These are phyloP conservation scores for Atkinsonella hypoxylon DNA, from an alignment of 2,329 filamentous ascomycete genomes.

Conservation along the genomic window DNA sequence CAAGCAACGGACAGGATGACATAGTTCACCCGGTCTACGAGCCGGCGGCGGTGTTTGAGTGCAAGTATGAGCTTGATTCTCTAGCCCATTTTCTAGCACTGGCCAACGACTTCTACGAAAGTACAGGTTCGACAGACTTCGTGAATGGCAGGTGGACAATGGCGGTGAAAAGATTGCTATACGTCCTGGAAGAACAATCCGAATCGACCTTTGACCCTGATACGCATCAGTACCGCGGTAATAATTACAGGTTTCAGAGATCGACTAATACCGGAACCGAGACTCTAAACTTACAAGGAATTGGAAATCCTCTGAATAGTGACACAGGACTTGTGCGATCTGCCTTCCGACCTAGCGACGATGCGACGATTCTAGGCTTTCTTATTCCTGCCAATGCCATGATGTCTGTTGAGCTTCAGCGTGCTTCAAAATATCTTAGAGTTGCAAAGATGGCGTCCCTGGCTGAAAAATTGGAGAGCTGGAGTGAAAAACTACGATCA, in stretches of 20 bases:
- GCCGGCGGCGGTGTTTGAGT: conserved; percentile 79
- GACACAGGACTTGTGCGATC: conserved; percentile 80
- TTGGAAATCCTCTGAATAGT: conserved; percentile 82
- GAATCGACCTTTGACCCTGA: conserved; percentile 64
- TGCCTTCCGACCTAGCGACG: conserved; percentile 89
- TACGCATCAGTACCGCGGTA: conserved; percentile 52
- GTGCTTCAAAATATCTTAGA: conserved; percentile 58
- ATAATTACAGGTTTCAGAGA: conserved; percentile 81
- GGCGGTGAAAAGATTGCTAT: conserved; percentile 63
- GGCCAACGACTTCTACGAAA: conserved; percentile 73
- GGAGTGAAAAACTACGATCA: conserved; percentile 52
- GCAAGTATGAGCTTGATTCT: conserved; percentile 97
- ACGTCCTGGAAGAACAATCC: conserved; percentile 67
- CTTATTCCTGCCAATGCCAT: conserved; percentile 94
- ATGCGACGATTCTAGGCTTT: conserved; percentile 87
- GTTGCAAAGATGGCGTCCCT: conserved; percentile 42
- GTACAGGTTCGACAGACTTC: conserved; percentile 68
- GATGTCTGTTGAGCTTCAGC: conserved; percentile 80
- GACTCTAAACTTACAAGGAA: conserved; percentile 68
- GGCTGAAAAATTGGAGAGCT: conserved; percentile 43
- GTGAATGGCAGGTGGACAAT: conserved; percentile 65
- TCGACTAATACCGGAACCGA: conserved; percentile 75
- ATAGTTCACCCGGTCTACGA: conserved; percentile 79
- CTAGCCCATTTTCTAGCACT: conserved; percentile 83
- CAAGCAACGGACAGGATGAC: conserved; percentile 72